Evolutionary conservation across 2,329 filamentous ascomycete species (phyloP).

Genomic region (Fusarium graminum): DNA sequence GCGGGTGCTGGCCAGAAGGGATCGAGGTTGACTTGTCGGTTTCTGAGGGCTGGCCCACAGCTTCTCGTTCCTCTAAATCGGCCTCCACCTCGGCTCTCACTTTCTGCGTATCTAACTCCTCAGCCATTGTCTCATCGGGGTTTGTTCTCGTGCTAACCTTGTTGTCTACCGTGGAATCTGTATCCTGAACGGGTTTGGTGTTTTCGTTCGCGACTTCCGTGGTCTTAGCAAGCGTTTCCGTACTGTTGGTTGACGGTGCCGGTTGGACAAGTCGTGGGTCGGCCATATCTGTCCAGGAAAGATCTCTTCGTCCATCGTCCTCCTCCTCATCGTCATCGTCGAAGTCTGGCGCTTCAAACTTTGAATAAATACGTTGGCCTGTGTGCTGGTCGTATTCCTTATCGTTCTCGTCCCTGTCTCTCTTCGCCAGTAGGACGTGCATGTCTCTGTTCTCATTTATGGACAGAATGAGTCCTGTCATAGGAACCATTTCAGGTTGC

Average conservation of each 20-base stretch:
- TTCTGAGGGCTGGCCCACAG: constrained; percentile 24
- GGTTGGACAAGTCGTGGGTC: constrained; percentile 74
- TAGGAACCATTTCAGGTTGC: constrained; percentile 72
- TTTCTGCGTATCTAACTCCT: constrained; percentile 50
- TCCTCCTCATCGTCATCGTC: constrained; percentile 70
- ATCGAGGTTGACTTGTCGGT: constrained; percentile 48
- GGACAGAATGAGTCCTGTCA: constrained; percentile 75
- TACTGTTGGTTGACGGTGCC: constrained; percentile 48
- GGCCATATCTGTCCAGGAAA: constrained; percentile 73
- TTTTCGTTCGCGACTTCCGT: constrained; percentile 45
- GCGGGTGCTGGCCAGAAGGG: constrained; percentile 49
- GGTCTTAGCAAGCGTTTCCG: constrained; percentile 40
- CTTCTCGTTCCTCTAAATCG: constrained; percentile 39
- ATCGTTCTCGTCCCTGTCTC: constrained; percentile 72
- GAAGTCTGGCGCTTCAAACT: constrained; percentile 79
- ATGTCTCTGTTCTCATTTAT: constrained; percentile 66
- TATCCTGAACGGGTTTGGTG: constrained; percentile 24
- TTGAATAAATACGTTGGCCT: constrained; percentile 79
- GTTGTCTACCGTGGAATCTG: constrained; percentile 29
- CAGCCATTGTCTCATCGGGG: constrained; percentile 43
- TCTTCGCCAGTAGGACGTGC: constrained; percentile 74
- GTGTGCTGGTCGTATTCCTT: constrained; percentile 74
- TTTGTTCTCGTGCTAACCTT: constrained; percentile 48
- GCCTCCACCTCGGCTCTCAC: constrained; percentile 47
- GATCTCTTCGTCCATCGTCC: constrained; percentile 71